Evolutionary conservation across 73 alveolate species (phyloP), one percentile per base, ranked within the genome.

Genomic region (Blepharisma stoltei): DNA sequence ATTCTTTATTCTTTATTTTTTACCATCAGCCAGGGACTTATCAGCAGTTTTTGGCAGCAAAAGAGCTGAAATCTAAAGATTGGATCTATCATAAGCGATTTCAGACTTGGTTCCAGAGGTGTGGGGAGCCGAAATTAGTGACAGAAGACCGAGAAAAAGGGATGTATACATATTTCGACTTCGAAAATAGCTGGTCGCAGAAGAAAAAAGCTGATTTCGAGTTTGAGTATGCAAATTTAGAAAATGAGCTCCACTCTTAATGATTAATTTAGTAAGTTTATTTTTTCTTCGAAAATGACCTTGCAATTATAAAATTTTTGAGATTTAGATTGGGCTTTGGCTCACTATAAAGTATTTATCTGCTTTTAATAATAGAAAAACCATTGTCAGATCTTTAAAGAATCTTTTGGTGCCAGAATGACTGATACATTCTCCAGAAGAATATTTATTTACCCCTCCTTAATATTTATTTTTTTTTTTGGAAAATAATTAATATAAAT

Each of bases 21-120:
- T 60, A 60, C 76, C 76, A 60, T 21, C 49, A 60, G 76, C 49
- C 14, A 21, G 76, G 76, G 0, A 60, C 55, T 60, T 60, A 60
- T 60, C 41, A 37, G 41, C 49, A 60, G 21, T 60, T 25, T 27
- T 27, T 25, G 21, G 76, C 76, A 25, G 76, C 76, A 9, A 60
- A 60, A 37, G 55, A 60, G 21, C 76, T 60, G 55, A 60, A 60
- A 37, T 9, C 41, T 14, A n/a, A 37, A 60, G 76, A 21, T 1
- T 60, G 76, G 4, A 60, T 20, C n/a, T 60, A 60, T 37, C 76
- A 60, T 60, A 60, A 60, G 49, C 14, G 21, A 27, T 60, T 25
- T 37, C 41, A 25, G 76, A 60, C 76, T 25, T 60, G 76, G 49
- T 60, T 60, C 49, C 49, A 20, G 76, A 9, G 76, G 14, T 60